A percentile compares a stretch with the other conserved stretches of the same genome.
phyloP scores from a whole-genome alignment of 176 grass and related monocot genomes.

The Canna indica region DNA sequence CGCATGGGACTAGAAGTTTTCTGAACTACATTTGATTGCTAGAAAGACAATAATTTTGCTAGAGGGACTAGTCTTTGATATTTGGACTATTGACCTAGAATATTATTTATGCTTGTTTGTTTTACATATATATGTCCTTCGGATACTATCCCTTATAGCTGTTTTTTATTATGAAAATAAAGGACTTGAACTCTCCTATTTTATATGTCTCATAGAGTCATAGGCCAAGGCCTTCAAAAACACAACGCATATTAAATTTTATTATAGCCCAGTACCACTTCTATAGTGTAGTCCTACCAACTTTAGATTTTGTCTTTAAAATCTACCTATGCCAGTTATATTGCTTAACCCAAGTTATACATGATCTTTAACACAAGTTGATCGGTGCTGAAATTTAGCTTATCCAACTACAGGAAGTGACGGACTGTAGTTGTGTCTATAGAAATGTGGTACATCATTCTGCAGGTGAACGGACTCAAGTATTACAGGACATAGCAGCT shows the following conservation, averaged over 20 bases:
- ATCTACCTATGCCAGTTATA: background rate
- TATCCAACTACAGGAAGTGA: constrained; percentile 39
- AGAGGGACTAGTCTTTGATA: no score
- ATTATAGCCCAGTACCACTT: background rate
- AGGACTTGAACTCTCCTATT: background rate
- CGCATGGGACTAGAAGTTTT: no score
- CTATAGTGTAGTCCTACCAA: background rate
- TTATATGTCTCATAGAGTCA: background rate
- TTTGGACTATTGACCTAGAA: no score
- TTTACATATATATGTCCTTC: no score
- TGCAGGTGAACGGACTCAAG: constrained; percentile 40
- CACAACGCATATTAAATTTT: background rate
- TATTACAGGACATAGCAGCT: constrained; percentile 46
- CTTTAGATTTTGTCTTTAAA: background rate
- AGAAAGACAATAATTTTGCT: no score
- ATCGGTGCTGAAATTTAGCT: background rate
- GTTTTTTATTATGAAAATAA: background rate
- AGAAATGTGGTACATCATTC: constrained; percentile 64
- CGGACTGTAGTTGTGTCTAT: constrained; percentile 55
- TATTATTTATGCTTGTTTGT: no score
- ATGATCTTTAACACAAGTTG: no score
- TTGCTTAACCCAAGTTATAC: background rate
- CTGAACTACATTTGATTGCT: no score
- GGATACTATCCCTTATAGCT: no score
- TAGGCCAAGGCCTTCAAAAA: background rate